Evolutionary conservation across 768 basidiomycete genomes (phyloP), one percentile per base, ranked within the genome.

Genomic region (Termitomyces eurrhizus): DNA sequence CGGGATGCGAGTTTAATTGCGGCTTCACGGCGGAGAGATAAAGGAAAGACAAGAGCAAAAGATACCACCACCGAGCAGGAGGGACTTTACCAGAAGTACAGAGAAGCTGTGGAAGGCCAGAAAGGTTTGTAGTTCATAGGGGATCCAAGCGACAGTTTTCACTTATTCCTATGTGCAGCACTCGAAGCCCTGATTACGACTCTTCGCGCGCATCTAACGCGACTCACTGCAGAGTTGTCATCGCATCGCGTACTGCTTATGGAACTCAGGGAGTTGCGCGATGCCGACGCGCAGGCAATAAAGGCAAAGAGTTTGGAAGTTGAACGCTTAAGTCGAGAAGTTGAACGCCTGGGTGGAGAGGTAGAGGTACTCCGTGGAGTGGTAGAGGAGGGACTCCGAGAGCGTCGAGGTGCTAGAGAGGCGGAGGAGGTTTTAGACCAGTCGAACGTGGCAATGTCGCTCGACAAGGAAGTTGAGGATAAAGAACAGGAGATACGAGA

Each of bases 321-420:
- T 8, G 80, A 83, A 48, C 77, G 78, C 13, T 80, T 97, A 12
- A 80, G 82, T 41, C 77, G 81, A 12, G 91, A 95, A 66, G 89
- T 98, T 7, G 91, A 95, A 66, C 74, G 88, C 46, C 82, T 97
- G 6, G 87, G 84, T 0, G 86, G 87, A 4, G 94, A 98, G 73
- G 91, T 98, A 2, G 89, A 90, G 61, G 88, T 92, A 2, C 78
- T 97, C n/a, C 78, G 90, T 12, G 89, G 86, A 1, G 89, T 95
- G 0, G 92, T 98, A 1, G 91, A 95, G 71, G 89, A 92, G 60
- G 93, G 93, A 4, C 77, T 97, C 56, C 83, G 87, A 62, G 92
- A 93, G 63, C 73, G 93, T 32, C 75, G 88, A 42, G 73, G 78
- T 42, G 78, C 77, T 3, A 74, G 87, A 61, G 86, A 89, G 56